A percentile compares a stretch with the other conserved stretches of the same genome.
Conservation (phyloP, 2,329 filamentous ascomycete species). For the Beauveria pseudobassiana region DNA sequence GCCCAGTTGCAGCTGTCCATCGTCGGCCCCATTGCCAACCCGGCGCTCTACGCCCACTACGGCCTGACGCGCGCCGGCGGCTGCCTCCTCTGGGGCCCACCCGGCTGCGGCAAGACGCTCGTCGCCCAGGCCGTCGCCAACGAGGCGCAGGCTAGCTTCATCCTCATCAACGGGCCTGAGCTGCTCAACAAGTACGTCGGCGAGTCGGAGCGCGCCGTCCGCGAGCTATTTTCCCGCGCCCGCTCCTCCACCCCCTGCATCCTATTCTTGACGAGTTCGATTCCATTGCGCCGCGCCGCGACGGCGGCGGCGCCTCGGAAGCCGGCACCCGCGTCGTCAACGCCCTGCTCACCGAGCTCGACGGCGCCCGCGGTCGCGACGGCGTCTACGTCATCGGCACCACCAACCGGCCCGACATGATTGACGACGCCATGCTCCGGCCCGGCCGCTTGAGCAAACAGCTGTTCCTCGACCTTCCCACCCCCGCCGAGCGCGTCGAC, state of each 20-base stretch:
- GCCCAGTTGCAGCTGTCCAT: constrained; percentile 78
- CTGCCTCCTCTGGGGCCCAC: constrained; percentile 91
- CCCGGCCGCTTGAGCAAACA: constrained; percentile 81
- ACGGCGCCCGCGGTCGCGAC: constrained; percentile 70
- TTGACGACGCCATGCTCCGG: constrained; percentile 89
- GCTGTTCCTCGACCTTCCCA: constrained; percentile 85
- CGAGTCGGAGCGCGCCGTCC: constrained; percentile 86
- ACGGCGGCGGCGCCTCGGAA: constrained; percentile 62
- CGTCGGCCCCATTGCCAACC: constrained; percentile 79
- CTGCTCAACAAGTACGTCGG: constrained; percentile 97
- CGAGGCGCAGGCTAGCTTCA: constrained; percentile 94
- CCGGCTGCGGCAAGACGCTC: constrained; percentile 93
- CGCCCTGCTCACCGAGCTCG: constrained; percentile 87
- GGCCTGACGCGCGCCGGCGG: constrained; percentile 78
- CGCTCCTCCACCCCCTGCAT: constrained; percentile 84
- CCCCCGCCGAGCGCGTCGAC: constrained; percentile 69
- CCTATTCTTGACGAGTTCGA: constrained; percentile 96
- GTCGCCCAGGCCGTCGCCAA: constrained; percentile 95
- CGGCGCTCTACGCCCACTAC: constrained; percentile 66
- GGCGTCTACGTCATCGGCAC: constrained; percentile 94
- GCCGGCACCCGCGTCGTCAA: constrained; percentile 87
- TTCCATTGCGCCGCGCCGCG: constrained; percentile 78
- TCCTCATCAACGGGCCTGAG: constrained; percentile 94
- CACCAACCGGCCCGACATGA: constrained; percentile 93
- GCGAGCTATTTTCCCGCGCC: constrained; percentile 85